Evolutionary conservation across 1,284 basidiomycete species (phyloP).

Genomic region (Cryptococcus floricola): DNA sequence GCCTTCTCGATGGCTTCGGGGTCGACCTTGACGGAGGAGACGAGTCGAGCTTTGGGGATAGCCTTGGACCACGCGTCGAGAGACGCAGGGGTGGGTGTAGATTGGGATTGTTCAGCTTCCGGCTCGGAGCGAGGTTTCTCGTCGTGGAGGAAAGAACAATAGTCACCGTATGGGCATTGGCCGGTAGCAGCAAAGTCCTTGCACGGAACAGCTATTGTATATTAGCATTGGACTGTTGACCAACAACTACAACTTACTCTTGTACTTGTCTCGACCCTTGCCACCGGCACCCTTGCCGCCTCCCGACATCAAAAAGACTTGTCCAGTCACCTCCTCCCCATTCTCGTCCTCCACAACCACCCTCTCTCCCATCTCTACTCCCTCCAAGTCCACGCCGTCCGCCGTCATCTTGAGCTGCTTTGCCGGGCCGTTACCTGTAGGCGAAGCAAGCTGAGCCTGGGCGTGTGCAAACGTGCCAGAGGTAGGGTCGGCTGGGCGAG

Average conservation of each 20-base stretch:
- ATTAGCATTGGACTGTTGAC: background rate
- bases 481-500: conserved; percentile 25
- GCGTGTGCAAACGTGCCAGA: conserved; percentile 44
- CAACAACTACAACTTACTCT: conserved; percentile 34
- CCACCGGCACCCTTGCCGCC: conserved; percentile 46
- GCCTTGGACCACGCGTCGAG: conserved; percentile 10
- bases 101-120: background rate
- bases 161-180: conserved; percentile 44
- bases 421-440: background rate
- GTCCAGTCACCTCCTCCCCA: conserved; percentile 36
- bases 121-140: conserved; percentile 6
- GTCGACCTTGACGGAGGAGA: conserved; percentile 13
- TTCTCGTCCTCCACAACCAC: conserved; percentile 26
- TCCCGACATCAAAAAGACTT: conserved; percentile 46
- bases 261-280: conserved; percentile 42
- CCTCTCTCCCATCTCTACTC: conserved; percentile 29
- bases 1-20: conserved; percentile 12
- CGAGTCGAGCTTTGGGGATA: conserved; percentile 4
- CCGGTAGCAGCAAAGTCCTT: conserved; percentile 38
- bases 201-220: conserved; percentile 38
- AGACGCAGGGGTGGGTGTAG: conserved; percentile 5
- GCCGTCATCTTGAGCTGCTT: conserved; percentile 7
- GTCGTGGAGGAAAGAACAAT: conserved; percentile 48
- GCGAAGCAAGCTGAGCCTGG: conserved; percentile 19
- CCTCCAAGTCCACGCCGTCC: conserved; percentile 13